A percentile compares a stretch with the other conserved stretches of the same genome.
These are phyloP conservation scores for Mucor racemosus DNA, from an alignment of 371 early-diverging fungal species.

Conservation along the genomic window DNA sequence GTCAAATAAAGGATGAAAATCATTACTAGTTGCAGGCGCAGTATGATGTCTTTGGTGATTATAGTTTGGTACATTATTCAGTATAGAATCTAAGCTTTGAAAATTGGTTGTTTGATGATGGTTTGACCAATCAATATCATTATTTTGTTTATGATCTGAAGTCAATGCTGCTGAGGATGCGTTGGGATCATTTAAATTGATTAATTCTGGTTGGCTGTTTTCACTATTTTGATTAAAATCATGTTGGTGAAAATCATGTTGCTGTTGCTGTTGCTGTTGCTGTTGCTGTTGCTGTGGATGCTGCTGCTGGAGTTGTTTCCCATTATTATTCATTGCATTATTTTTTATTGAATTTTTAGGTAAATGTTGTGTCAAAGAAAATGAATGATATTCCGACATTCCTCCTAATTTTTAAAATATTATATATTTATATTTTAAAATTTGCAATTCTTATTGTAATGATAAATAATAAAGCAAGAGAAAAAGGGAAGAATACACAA, in stretches of 20 bases:
- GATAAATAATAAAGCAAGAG: neutral
- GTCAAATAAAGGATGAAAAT: constrained; percentile 20
- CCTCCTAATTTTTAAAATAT: neutral
- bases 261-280: neutral
- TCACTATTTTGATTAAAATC: neutral
- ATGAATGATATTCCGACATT: constrained; percentile 29
- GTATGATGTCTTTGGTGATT: constrained; percentile 2
- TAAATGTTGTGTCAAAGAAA: constrained; percentile 18
- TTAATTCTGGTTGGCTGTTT: neutral
- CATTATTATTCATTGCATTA: neutral
- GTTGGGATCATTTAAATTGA: constrained; percentile 2
- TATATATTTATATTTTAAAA: neutral
- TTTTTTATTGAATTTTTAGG: constrained; percentile 1
- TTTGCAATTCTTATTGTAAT: neutral
- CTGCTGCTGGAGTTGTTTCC: neutral
- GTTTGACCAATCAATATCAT: constrained; percentile 1
- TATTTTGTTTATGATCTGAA: neutral
- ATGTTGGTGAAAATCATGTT: neutral
- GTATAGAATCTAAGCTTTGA: constrained; percentile 13
- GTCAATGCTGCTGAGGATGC: neutral
- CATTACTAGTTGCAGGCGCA: neutral
- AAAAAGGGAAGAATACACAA: neutral
- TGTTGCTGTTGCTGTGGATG: neutral
- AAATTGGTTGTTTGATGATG: neutral
- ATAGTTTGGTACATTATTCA: constrained; percentile 1